Evolutionary conservation across 495 filamentous ascomycete species (phyloP), one percentile per base, ranked within the genome.

Genomic region (Talaromyces nanjingensis): DNA sequence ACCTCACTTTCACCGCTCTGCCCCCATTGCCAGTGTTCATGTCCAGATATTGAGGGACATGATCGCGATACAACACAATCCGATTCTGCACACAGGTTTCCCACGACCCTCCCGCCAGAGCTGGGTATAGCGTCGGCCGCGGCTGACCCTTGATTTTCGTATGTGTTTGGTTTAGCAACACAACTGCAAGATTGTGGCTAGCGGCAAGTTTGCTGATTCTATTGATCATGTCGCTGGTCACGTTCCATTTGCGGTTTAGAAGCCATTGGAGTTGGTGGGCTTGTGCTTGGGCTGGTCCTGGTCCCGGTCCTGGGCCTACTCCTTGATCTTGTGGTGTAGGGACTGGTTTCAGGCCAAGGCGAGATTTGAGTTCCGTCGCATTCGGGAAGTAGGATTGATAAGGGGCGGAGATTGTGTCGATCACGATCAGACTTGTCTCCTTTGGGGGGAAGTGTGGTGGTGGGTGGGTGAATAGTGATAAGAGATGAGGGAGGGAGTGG

Each of bases 351-450:
- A 56, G 11, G 20, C 53, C 45, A 8, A 76, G 63, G 2, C 73
- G 73, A n/a, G 74, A 65, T 63, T 74, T 73, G 14, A 77, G 62
- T 39, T 81, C 79, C 4, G 73, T 69, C 18, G 76, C 72, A 59
- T 79, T 78, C 8, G 86, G 88, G 61, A 92, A 92, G 47, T 91
- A 88, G 58, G 87, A 80, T 60, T 87, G 86, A 65, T 94, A 79
- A n/a, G 89, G 77, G 14, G 84, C 85, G 8, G 91, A 91, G 18
- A 94, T 73, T 1, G 87, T 86, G 71, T 94, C 91, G 67, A 96
- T 77, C 9, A 96, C 80, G n/a, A 96, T 67, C 1, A 96, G 78
- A 20, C 73, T 78, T 4, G 88, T 88, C 25, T 76, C 73, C 33
- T 69, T 64, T 0, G 87, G 86, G 16, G 90, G 82, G 69, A 89